Percentiles rank a stretch among this genome's conserved stretches.
phyloP scores from a whole-genome alignment of 495 filamentous ascomycete species.

The Penicillium canariense region DNA sequence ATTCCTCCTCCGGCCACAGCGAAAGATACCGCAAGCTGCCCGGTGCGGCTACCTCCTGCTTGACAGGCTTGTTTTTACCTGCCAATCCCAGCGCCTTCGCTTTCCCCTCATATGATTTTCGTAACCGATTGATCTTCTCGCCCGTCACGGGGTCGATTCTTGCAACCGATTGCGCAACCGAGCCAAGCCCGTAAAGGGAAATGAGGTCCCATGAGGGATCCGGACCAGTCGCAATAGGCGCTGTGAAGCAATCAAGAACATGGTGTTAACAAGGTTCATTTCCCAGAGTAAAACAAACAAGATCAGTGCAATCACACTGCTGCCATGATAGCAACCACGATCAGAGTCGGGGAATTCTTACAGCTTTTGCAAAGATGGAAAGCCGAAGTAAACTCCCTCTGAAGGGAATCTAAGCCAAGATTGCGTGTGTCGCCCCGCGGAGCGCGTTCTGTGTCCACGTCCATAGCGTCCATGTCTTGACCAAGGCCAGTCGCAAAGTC shows the following conservation, averaged over 20 bases:
- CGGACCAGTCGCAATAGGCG: constrained; percentile 49
- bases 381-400: constrained; percentile 46
- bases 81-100: constrained; percentile 60
- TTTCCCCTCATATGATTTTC: constrained; percentile 73
- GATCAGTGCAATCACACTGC: constrained; percentile 27
- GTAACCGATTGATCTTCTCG: constrained; percentile 69
- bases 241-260: constrained; percentile 35
- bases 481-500: constrained; percentile 24
- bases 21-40: constrained; percentile 45
- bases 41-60: constrained; percentile 43
- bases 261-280: constrained; percentile 45
- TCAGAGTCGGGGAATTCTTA: constrained; percentile 45
- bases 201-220: constrained; percentile 63
- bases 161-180: constrained; percentile 62
- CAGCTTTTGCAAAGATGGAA: constrained; percentile 53
- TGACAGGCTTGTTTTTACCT: constrained; percentile 60
- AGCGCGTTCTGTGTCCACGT: constrained; percentile 32
- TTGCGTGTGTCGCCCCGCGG: constrained; percentile 19
- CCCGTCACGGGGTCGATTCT: constrained; percentile 62
- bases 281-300: constrained; percentile 23
- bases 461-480: constrained; percentile 37
- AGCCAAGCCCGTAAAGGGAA: constrained; percentile 57
- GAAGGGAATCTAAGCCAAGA: constrained; percentile 42
- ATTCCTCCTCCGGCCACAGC: constrained; percentile 65
- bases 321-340: constrained; percentile 25